Percentiles rank a stretch among this genome's conserved stretches.
phyloP scores from a whole-genome alignment of 2,329 filamentous ascomycete genomes.

The Lasiodiplodia gonubiensis region DNA sequence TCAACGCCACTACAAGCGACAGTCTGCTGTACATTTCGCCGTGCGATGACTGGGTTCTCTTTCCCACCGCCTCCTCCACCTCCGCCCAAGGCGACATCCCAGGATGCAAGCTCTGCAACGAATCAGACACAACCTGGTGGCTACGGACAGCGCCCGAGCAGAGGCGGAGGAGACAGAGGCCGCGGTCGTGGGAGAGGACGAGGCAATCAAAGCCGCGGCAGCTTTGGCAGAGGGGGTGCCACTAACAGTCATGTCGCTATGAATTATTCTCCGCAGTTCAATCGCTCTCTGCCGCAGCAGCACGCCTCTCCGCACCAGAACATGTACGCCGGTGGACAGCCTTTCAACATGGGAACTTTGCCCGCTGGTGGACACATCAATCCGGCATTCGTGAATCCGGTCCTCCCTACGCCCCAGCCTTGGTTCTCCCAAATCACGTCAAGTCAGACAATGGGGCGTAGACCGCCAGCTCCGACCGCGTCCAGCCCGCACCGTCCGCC shows the following conservation, averaged over 20 bases:
- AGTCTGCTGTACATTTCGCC: background rate
- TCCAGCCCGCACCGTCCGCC: background rate
- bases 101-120: constrained; percentile 36
- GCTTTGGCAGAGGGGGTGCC: constrained; percentile 10
- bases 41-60: constrained; percentile 39
- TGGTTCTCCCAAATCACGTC: constrained; percentile 1
- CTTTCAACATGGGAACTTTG: background rate
- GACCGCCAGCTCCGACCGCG: background rate
- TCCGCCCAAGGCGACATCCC: constrained; percentile 41
- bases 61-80: constrained; percentile 58
- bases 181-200: constrained; percentile 41
- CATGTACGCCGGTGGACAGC: background rate
- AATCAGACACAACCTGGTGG: constrained; percentile 36
- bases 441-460: background rate
- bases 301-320: background rate
- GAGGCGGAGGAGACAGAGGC: constrained; percentile 30
- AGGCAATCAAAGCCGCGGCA: constrained; percentile 31
- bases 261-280: background rate
- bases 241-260: constrained; percentile 9
- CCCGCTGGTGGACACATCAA: constrained; percentile 31
- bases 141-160: constrained; percentile 15
- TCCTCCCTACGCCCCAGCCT: background rate
- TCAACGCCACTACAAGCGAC: background rate
- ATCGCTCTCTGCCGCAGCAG: constrained; percentile 8
- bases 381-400: constrained; percentile 30